Conservation (phyloP, 495 filamentous ascomycete species). For the Penicillium pancosmium region DNA sequence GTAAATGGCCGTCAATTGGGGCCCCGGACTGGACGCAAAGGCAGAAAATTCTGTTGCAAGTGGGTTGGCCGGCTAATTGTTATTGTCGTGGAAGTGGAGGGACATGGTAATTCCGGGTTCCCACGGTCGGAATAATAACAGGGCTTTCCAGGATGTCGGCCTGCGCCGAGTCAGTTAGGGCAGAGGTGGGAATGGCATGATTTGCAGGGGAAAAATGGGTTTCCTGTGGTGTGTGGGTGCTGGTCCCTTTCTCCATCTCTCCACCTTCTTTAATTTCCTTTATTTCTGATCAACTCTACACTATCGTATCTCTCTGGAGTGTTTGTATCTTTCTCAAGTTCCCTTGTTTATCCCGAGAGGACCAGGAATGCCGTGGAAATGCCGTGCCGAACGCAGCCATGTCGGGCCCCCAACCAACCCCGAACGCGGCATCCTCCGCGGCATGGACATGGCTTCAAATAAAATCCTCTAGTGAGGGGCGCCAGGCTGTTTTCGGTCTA, state of each 20-base stretch:
- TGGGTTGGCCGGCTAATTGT: constrained; percentile 13
- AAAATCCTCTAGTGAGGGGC: constrained; percentile 1
- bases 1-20: constrained; percentile 25
- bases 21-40: constrained; percentile 25
- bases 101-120: neutral
- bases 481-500: constrained; percentile 18
- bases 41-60: constrained; percentile 11
- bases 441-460: neutral
- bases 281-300: neutral
- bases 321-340: neutral
- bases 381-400: constrained; percentile 13
- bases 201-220: constrained; percentile 4
- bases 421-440: constrained; percentile 22
- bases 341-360: neutral
- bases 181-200: neutral
- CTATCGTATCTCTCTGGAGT: neutral
- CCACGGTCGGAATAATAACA: neutral
- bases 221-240: neutral
- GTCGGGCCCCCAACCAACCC: constrained; percentile 15
- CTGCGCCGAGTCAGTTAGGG: constrained; percentile 3
- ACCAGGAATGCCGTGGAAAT: constrained; percentile 1
- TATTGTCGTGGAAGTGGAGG: constrained; percentile 2
- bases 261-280: constrained; percentile 1
- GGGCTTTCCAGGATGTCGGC: neutral
- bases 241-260: constrained; percentile 5